A percentile compares a stretch with the other conserved stretches of the same genome.
phyloP scores from a whole-genome alignment of 805 yeast species.

The Yamadazyma tumulicola region DNA sequence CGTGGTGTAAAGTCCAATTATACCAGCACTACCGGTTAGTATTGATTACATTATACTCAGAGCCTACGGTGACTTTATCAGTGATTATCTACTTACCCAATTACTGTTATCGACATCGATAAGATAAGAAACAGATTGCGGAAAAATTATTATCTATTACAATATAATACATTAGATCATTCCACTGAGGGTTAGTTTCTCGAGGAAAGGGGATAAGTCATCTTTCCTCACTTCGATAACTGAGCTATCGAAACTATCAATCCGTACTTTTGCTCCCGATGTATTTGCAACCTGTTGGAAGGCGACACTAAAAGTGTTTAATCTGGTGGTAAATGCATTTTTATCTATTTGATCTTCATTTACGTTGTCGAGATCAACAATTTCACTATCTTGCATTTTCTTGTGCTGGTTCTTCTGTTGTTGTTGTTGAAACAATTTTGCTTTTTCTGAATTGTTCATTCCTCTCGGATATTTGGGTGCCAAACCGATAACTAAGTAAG shows the following conservation, averaged over 20 bases:
- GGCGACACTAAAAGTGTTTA: conserved; percentile 85
- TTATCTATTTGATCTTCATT: conserved; percentile 18
- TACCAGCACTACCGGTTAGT: conserved; percentile 34
- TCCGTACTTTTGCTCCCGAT: conserved; percentile 84
- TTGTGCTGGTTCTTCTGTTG: conserved; percentile 20
- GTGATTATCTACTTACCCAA: conserved; percentile 10
- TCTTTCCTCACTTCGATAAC: conserved; percentile 87
- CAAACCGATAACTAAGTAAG: conserved; percentile 83
- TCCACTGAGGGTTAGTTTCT: conserved; percentile 75
- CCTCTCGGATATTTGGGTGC: conserved; percentile 74
- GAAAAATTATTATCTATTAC: conserved; percentile 1
- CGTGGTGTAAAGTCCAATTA: conserved; percentile 64
- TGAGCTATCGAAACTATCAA: conserved; percentile 93
- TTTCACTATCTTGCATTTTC: conserved; percentile 31
- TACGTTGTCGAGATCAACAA: too few species aligned
- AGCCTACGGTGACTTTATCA: not conserved
- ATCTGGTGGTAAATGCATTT: conserved; percentile 42
- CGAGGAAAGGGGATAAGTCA: conserved; percentile 84
- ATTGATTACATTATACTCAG: not conserved
- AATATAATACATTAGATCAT: conserved; percentile 18
- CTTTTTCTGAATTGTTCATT: conserved; percentile 31
- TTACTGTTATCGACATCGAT: conserved; percentile 1
- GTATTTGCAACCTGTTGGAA: conserved; percentile 83
- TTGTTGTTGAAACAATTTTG: conserved; percentile 26
- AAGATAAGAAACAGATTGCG: conserved; percentile 1